A percentile compares a stretch with the other conserved stretches of the same genome.
Conservation (phyloP, 441 rosid species). For the Corymbia calophylla region DNA sequence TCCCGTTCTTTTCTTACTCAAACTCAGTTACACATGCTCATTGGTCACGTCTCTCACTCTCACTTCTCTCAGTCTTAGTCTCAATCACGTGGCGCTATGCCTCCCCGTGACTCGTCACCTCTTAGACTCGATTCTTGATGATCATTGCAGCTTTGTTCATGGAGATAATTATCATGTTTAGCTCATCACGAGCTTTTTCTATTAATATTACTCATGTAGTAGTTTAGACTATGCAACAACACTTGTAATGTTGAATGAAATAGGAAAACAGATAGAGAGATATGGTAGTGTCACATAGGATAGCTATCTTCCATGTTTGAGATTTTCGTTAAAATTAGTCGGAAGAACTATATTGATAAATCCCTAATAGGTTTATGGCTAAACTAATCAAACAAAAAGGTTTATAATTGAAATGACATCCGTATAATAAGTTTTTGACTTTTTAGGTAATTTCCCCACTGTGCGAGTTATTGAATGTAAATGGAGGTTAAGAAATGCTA, state of each 20-base stretch:
- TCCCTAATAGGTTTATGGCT: fast-evolving
- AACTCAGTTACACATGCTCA: not conserved
- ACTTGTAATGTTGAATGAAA: no score
- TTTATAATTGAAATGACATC: not conserved
- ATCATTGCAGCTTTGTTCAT: not conserved
- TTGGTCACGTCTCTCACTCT: not conserved
- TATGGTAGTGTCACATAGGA: no score
- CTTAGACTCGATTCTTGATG: not conserved
- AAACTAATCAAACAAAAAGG: not conserved
- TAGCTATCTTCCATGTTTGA: fast-evolving
- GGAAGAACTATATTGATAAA: not conserved
- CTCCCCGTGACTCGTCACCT: not conserved
- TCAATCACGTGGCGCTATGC: no score
- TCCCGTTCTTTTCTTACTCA: not conserved
- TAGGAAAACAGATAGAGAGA: no score
- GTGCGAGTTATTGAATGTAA: not conserved
- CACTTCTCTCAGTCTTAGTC: not conserved
- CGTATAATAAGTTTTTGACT: not conserved
- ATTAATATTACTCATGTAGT: not conserved
- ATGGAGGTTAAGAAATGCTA: fast-evolving
- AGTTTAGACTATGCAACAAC: not conserved
- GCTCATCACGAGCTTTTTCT: not conserved
- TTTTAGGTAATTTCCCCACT: not conserved
- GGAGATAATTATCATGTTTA: not conserved
- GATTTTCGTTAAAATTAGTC: not conserved